These are phyloP conservation scores for Tuber indicum DNA, from an alignment of 495 filamentous ascomycete species.

Conservation along the genomic window DNA sequence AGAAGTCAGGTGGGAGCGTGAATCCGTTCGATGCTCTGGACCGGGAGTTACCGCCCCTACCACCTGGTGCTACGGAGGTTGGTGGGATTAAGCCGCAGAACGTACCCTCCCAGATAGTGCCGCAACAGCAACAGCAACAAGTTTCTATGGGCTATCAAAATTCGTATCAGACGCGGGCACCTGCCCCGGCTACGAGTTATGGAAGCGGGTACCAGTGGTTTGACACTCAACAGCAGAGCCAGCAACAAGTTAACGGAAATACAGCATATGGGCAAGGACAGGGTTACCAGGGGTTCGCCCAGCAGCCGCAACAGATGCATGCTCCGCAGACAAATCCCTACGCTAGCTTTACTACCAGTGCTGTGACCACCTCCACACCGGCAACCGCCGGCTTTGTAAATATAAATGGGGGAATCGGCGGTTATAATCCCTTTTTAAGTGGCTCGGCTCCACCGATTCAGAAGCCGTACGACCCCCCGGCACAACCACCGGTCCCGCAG, in stretches of 20 bases:
- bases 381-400: conserved; percentile 38
- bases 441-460: conserved; percentile 37
- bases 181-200: background rate
- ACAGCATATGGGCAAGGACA: conserved; percentile 43
- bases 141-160: conserved; percentile 10
- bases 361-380: conserved; percentile 3
- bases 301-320: conserved; percentile 48
- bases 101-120: conserved; percentile 53
- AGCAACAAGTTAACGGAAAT: conserved; percentile 44
- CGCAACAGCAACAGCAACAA: conserved; percentile 39
- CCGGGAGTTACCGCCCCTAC: conserved; percentile 32
- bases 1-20: conserved; percentile 44
- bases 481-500: conserved; percentile 38
- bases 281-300: conserved; percentile 47
- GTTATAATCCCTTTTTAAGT: conserved; percentile 32
- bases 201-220: conserved; percentile 2
- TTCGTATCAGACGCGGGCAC: conserved; percentile 13
- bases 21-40: conserved; percentile 63
- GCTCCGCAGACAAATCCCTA: conserved; percentile 32
- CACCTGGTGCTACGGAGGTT: conserved; percentile 48
- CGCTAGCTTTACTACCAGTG: conserved; percentile 9
- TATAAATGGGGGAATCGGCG: conserved; percentile 11
- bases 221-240: conserved; percentile 46
- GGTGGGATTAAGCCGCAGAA: conserved; percentile 58
- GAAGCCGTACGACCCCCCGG: conserved; percentile 54